These are phyloP conservation scores for Candida pseudofarinosa DNA, from an alignment of 805 yeast genomes.

Conservation along the genomic window DNA sequence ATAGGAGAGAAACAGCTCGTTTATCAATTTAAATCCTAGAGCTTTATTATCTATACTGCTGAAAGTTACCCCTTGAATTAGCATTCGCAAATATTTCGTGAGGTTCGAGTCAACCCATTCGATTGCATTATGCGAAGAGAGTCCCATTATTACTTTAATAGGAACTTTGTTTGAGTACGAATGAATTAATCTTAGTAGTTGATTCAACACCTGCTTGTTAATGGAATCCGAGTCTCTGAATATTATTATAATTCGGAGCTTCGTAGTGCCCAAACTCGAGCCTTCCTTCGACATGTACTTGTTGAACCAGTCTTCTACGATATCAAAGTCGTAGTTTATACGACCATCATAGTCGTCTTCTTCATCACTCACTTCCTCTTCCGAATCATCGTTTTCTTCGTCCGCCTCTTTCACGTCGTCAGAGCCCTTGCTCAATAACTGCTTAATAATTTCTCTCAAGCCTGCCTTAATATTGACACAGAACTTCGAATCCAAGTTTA, in stretches of 20 bases:
- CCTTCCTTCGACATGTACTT: constrained; percentile 7
- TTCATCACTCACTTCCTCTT: constrained; percentile 11
- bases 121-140: constrained; percentile 31
- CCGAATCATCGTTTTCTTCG: constrained; percentile 9
- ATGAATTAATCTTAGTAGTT: constrained; percentile 27
- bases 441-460: constrained; percentile 30
- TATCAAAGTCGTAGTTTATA: constrained; percentile 33
- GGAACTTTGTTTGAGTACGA: constrained; percentile 25
- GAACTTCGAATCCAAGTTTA: constrained; percentile 27
- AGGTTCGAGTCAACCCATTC: constrained; percentile 34
- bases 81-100: constrained; percentile 24
- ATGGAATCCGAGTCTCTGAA: constrained; percentile 38
- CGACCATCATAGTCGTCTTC: constrained; percentile 18
- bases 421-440: constrained; percentile 16
- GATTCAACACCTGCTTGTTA: constrained; percentile 31
- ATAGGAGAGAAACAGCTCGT: constrained; percentile 28
- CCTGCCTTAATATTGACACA: constrained; percentile 32
- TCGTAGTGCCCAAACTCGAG: constrained; percentile 5
- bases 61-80: constrained; percentile 28
- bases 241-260: constrained; percentile 21
- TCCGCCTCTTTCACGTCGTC: constrained; percentile 9
- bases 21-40: constrained; percentile 30
- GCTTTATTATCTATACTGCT: constrained; percentile 28
- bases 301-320: constrained; percentile 29
- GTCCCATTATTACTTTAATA: constrained; percentile 31